phyloP scores from a whole-genome alignment of 139 green algal genomes.

The Dunaliella primolecta region DNA sequence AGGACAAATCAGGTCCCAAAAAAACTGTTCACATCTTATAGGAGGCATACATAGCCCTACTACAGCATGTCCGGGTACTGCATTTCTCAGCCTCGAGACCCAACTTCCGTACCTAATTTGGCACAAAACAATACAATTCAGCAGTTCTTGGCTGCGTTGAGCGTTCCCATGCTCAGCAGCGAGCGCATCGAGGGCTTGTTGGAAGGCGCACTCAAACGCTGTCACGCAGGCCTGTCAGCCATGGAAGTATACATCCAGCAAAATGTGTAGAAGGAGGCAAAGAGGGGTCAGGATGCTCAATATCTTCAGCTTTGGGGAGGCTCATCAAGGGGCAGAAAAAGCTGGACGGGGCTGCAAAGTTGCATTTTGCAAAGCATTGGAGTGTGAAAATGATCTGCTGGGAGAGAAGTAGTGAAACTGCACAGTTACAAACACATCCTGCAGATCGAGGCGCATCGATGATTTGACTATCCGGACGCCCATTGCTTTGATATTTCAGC shows the following conservation, averaged over 20 bases:
- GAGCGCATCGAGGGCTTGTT: slow-evolving; percentile 32
- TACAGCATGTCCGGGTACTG: no score
- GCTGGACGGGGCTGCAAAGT: no score
- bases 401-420: background rate
- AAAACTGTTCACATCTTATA: background rate
- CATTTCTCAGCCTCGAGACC: no score
- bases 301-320: no score
- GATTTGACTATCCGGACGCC: no score
- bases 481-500: no score
- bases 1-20: background rate
- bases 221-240: slow-evolving; percentile 31
- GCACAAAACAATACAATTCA: slow-evolving; percentile 46
- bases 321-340: no score
- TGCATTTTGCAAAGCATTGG: no score
- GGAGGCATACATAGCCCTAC: background rate
- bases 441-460: background rate
- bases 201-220: slow-evolving; percentile 36
- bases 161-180: slow-evolving; percentile 20
- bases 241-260: background rate
- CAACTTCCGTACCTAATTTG: slow-evolving; percentile 26
- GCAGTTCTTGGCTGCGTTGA: slow-evolving; percentile 26
- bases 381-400: no score
- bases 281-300: background rate
- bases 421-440: background rate
- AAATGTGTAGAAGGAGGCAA: background rate